Conservation (phyloP, 257 asterid genomes). For the Capsicum chinense region DNA sequence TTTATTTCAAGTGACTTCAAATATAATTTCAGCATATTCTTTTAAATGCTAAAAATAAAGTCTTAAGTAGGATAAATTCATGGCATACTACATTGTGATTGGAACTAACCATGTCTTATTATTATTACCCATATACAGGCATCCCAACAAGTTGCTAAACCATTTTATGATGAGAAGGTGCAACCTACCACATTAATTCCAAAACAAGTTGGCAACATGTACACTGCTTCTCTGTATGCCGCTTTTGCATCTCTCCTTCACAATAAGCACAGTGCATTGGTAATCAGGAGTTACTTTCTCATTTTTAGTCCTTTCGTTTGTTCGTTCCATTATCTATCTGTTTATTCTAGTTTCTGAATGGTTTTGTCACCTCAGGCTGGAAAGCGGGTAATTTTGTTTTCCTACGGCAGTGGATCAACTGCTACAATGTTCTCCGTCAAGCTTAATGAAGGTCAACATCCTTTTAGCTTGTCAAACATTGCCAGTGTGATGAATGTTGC, state of each 20-base stretch:
- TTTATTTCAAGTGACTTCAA: not conserved
- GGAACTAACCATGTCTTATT: not conserved
- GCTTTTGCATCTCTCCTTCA: conserved; percentile 95
- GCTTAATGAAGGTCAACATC: conserved; percentile 71
- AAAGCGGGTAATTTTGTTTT: conserved; percentile 82
- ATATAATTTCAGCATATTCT: not conserved
- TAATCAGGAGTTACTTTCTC: conserved; percentile 39
- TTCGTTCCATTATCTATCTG: not conserved
- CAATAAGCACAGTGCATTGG: conserved; percentile 74
- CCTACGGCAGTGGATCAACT: conserved; percentile 90
- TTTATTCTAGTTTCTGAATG: not conserved
- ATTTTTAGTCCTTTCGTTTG: not conserved
- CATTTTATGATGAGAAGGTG: conserved; percentile 80
- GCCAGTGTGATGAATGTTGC: conserved; percentile 71
- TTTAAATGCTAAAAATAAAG: not conserved
- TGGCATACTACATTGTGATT: not conserved
- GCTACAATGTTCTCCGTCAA: conserved; percentile 94
- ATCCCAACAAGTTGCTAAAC: conserved; percentile 89
- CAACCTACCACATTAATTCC: conserved; percentile 89
- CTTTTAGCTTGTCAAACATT: conserved; percentile 87
- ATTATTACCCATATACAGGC: conserved; percentile 52
- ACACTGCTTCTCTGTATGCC: conserved; percentile 95
- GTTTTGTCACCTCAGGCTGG: conserved; percentile 60
- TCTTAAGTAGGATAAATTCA: not conserved
- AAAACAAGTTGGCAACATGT: conserved; percentile 99